These are phyloP conservation scores for Uncinocarpus reesii DNA, from an alignment of 2,329 filamentous ascomycete genomes.

Conservation along the genomic window DNA sequence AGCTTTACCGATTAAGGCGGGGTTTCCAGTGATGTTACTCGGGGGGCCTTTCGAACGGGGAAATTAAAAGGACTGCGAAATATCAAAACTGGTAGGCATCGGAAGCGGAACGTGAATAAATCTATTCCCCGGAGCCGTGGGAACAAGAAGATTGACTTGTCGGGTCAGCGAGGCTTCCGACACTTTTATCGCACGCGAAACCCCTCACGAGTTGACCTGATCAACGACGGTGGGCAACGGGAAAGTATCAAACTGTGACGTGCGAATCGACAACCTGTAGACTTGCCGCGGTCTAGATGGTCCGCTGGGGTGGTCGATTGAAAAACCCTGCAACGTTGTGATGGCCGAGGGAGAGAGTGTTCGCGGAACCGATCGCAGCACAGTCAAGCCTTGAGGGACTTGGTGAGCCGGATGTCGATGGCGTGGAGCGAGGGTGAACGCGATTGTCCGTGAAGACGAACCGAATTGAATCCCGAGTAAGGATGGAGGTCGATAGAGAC, in stretches of 20 bases:
- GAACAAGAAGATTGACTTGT: not conserved
- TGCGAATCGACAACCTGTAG: not conserved
- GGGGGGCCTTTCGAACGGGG: not conserved
- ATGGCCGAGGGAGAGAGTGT: slow-evolving; percentile 6
- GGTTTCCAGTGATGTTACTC: not conserved
- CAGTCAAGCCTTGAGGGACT: slow-evolving; percentile 1
- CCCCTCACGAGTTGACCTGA: not conserved
- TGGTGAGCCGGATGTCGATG: slow-evolving; percentile 5
- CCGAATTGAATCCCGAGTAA: slow-evolving; percentile 1
- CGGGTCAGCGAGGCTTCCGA: not conserved
- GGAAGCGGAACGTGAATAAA: too few species aligned
- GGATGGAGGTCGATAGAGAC: not conserved
- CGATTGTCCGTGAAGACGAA: slow-evolving; percentile 7
- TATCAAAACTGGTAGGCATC: not conserved
- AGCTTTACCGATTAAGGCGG: not conserved
- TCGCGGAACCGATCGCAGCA: slow-evolving; percentile 8
- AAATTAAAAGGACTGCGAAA: not conserved
- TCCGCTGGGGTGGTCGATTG: not conserved
- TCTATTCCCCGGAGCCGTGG: too few species aligned
- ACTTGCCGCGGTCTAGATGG: not conserved
- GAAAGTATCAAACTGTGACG: not conserved
- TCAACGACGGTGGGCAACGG: slow-evolving; percentile 3
- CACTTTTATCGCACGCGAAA: not conserved
- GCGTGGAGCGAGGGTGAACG: slow-evolving; percentile 2
- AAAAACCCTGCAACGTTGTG: not conserved